Percentiles rank a stretch among this genome's conserved stretches.
Conservation (phyloP, 768 basidiomycete species). For the Dioszegia aurantiaca region DNA sequence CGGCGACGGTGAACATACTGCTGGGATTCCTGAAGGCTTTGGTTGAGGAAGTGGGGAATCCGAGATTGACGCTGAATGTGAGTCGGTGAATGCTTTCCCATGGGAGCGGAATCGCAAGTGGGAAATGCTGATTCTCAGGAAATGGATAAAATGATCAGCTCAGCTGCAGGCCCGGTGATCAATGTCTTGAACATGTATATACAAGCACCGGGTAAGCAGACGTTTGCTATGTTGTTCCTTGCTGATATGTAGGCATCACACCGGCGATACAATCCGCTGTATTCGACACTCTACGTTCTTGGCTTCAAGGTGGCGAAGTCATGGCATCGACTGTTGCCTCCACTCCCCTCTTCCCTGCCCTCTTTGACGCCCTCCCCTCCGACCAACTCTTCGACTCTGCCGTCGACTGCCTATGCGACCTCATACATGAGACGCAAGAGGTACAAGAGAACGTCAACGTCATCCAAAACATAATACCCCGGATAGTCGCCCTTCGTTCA, state of each 20-base stretch:
- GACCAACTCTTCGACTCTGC: conserved; percentile 90
- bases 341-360: conserved; percentile 73
- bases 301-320: conserved; percentile 86
- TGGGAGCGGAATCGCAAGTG: background rate
- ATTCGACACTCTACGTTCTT: conserved; percentile 78
- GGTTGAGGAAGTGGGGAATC: conserved; percentile 83
- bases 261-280: conserved; percentile 71
- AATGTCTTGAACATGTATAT: conserved; percentile 82
- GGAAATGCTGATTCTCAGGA: conserved; percentile 5
- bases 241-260: conserved; percentile 67
- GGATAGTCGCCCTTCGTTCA: conserved; percentile 71
- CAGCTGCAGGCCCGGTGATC: conserved; percentile 63
- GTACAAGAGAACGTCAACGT: conserved; percentile 87
- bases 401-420: conserved; percentile 84
- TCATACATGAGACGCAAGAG: conserved; percentile 98
- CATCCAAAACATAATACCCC: conserved; percentile 82
- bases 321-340: conserved; percentile 62
- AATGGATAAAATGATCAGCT: conserved; percentile 25
- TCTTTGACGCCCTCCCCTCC: conserved; percentile 77
- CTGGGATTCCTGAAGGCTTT: conserved; percentile 85
- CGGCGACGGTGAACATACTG: conserved; percentile 74
- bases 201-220: conserved; percentile 70
- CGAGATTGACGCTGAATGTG: conserved; percentile 82
- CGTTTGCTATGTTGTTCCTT: background rate
- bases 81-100: conserved; percentile 53